Conservation (phyloP, 495 filamentous ascomycete species). For the Aspergillus sclerotioniger region DNA sequence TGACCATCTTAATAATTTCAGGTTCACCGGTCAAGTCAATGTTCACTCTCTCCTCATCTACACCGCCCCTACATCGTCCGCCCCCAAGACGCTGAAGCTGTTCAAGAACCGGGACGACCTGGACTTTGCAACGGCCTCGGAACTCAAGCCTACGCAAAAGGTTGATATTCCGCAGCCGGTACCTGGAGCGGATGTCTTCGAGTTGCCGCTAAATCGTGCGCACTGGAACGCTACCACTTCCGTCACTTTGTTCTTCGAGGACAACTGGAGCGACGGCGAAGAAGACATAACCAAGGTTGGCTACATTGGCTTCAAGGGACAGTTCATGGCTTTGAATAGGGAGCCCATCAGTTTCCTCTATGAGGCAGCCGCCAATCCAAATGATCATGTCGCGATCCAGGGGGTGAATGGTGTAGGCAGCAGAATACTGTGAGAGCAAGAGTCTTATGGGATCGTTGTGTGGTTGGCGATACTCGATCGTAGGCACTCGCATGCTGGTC, state of each 20-base stretch:
- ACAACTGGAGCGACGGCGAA: conserved; percentile 59
- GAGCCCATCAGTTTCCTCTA: conserved; percentile 86
- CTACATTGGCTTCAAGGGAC: conserved; percentile 90
- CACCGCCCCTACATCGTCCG: conserved; percentile 63
- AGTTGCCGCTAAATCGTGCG: conserved; percentile 79
- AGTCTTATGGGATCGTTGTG: not conserved
- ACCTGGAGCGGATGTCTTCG: conserved; percentile 67
- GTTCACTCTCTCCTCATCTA: conserved; percentile 85
- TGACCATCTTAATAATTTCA: conserved; percentile 32
- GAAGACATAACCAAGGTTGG: conserved; percentile 75
- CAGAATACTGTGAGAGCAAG: conserved; percentile 41
- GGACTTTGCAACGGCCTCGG: conserved; percentile 74
- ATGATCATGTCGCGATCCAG: conserved; percentile 66
- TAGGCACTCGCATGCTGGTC: not conserved
- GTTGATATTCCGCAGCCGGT: conserved; percentile 74
- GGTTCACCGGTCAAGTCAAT: conserved; percentile 91
- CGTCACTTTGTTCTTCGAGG: conserved; percentile 78
- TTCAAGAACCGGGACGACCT: conserved; percentile 83
- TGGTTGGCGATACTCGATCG: no score
- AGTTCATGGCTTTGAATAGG: conserved; percentile 80
- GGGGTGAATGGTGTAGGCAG: conserved; percentile 42
- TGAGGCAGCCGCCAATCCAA: conserved; percentile 89
- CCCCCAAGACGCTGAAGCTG: conserved; percentile 80
- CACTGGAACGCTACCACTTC: conserved; percentile 79
- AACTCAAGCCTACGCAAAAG: conserved; percentile 68